Conservation (phyloP, 768 basidiomycete genomes). For the Boletus insuetus region DNA sequence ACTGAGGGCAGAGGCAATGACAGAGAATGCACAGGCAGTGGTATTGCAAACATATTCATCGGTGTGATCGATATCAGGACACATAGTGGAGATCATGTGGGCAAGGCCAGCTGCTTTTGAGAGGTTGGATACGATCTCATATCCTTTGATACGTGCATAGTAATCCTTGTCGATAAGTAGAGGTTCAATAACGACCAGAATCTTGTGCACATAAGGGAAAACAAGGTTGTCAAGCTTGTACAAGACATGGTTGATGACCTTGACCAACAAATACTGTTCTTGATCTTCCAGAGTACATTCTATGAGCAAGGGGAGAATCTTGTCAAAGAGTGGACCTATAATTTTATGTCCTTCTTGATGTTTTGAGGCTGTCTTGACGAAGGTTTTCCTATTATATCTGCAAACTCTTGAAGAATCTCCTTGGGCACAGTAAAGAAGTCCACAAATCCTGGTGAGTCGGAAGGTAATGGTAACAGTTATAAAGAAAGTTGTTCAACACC, state of each 20-base stretch:
- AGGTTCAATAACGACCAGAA: constrained; percentile 98
- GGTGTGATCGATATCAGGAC: constrained; percentile 98
- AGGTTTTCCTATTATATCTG: too few species aligned
- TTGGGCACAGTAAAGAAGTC: too few species aligned
- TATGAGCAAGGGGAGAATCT: constrained; percentile 97
- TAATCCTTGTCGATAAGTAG: constrained; percentile 98
- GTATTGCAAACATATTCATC: constrained; percentile 99
- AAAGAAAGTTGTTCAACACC: too few species aligned
- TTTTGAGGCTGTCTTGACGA: too few species aligned
- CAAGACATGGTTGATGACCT: constrained; percentile 96
- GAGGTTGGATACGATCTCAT: constrained; percentile 98
- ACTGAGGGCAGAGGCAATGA: constrained; percentile 96
- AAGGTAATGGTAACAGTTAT: too few species aligned
- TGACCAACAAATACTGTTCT: constrained; percentile 95
- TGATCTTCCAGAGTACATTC: constrained; percentile 97
- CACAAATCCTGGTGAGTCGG: too few species aligned
- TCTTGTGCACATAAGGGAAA: constrained; percentile 98
- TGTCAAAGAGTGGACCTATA: constrained; percentile 92
- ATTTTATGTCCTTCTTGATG: constrained; percentile 23
- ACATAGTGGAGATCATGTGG: constrained; percentile 99
- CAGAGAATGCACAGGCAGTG: constrained; percentile 97
- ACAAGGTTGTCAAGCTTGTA: constrained; percentile 99
- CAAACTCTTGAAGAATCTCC: too few species aligned
- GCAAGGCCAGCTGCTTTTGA: constrained; percentile 98
- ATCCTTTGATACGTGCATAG: constrained; percentile 94